phyloP scores from a whole-genome alignment of 768 basidiomycete species.

The Pisolithus microcarpus region DNA sequence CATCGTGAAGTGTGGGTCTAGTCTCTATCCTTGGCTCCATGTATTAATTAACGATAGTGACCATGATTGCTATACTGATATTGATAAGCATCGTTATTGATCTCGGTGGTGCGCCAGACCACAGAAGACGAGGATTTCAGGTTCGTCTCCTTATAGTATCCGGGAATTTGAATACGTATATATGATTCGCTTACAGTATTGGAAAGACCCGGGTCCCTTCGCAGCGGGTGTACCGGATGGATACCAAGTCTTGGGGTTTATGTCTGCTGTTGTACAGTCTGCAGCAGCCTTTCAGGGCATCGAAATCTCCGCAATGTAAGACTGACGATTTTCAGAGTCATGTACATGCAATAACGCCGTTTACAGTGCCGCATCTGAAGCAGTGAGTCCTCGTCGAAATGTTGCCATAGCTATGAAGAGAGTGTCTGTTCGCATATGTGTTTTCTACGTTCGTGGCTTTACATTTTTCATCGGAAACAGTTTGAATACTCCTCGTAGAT shows the following conservation, averaged over 20 bases:
- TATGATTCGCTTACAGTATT: slow-evolving; percentile 29
- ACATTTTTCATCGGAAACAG: neutral
- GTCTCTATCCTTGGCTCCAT: neutral
- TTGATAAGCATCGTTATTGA: slow-evolving; percentile 63
- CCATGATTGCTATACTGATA: slow-evolving; percentile 53
- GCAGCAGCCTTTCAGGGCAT: slow-evolving; percentile 53
- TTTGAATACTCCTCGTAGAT: slow-evolving; percentile 32
- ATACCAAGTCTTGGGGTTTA: slow-evolving; percentile 24
- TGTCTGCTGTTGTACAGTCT: slow-evolving; percentile 48
- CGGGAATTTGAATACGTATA: no score
- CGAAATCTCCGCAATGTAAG: slow-evolving; percentile 33
- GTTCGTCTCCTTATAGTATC: slow-evolving; percentile 23
- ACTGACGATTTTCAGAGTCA: slow-evolving; percentile 4
- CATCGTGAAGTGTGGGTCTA: slow-evolving; percentile 47
- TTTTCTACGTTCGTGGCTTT: slow-evolving; percentile 57
- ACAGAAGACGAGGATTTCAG: slow-evolving; percentile 59
- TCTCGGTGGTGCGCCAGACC: slow-evolving; percentile 52
- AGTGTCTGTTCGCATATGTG: slow-evolving; percentile 72
- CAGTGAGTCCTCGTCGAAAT: slow-evolving; percentile 68
- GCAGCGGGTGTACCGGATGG: neutral
- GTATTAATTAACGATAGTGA: slow-evolving; percentile 30
- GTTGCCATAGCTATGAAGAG: slow-evolving; percentile 67
- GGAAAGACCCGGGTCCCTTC: slow-evolving; percentile 46
- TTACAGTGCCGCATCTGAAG: slow-evolving; percentile 65
- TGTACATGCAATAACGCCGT: neutral